Base-by-base conservation (phyloP, 2,329 filamentous ascomycete genomes). In the Cryphonectria naterciae region DNA sequence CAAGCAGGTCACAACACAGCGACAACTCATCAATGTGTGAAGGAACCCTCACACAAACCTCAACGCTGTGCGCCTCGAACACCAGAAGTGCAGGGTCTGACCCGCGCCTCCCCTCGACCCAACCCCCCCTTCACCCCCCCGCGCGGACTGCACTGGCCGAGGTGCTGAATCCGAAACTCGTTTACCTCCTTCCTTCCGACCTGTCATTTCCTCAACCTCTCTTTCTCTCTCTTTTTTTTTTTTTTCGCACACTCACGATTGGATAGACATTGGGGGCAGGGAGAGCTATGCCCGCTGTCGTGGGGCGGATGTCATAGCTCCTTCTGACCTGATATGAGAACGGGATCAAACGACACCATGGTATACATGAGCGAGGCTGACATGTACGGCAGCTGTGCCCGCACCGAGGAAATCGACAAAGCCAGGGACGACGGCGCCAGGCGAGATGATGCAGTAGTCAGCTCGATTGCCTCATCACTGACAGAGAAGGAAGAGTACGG, bases 361-460 rank as follows among this genome's bases (percentile, higher is more conserved):
- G 62, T 70, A 61, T 68, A 62, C 46, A 63, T 65, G 43, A 49
- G 49, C 61, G 70, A 68, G n/a, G 43, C 58, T 41, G 68, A 68
- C 65, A 68, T 37, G 32, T 35, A 65, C 37, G 52, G 54, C 65
- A 46, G 56, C 35, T 43, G 39, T 41, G 68, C 41, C 39, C 56
- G 65, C n/a, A 54, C 60, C 19, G 60, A 70, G 49, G 65, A 63
- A 39, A 35, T 25, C 37, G 28, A 60, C 13, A 46, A 13, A 37
- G 22, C 13, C 43, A 49, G 46, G 19, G n/a, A 35, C 25, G 28
- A 13, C 54, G 41, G 28, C 10, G 11, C 56, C 7, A 22, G 15
- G 52, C 37, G 52, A 25, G 60, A 39, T 15, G 68, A 13, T 39
- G 37, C 37, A 32, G 32, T 68, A 11, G 19, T 22, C 19, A 64